Base-by-base conservation (phyloP, 768 basidiomycete genomes). In the Coprinellus micaceus region DNA sequence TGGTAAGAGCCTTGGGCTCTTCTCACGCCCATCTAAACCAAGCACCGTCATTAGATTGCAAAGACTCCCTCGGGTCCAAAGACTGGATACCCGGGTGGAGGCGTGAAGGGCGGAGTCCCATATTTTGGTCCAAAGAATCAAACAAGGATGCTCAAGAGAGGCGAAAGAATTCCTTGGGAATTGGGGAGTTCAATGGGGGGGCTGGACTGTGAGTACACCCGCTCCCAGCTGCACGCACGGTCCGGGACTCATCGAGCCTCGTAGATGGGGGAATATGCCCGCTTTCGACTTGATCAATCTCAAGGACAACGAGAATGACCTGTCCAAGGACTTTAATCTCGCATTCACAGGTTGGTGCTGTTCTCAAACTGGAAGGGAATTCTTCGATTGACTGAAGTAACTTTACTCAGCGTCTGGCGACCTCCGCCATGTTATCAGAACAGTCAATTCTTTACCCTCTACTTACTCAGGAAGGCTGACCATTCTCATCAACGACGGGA, bases 331-430 rank as follows among this genome's bases (percentile, higher is more conserved):
- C 52, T 62, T 63, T 43, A 57, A 53, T 12, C 33, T 66, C 19
- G 64, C 33, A 58, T 68, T 40, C 11, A 39, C 66, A 56, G 50
- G 64, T 66, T 63, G 54, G 47, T 43, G 59, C 49, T 11, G 21
- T n/a, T 5, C n/a, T 6, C 26, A 2, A 17, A 36, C 22, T 22
- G n/a, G n/a, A n/a, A n/a, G n/a, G n/a, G n/a, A n/a, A n/a, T 17
- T 19, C 19, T 1, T 40, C 22, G 21, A 10, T 13, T n/a, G 39
- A 13, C 44, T 54, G n/a, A n/a, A n/a, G n/a, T 11, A 45, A 11
- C 11, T 26, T 33, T 24, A 15, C 17, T 30, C 48, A 79, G 77
- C 75, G 1, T 79, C 77, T 9, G 77, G 77, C 4, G 77, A 78
- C 60, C 62, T 78, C 39, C 67, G 77, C 36, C 69, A 76, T 46